Base-by-base conservation (phyloP, 495 filamentous ascomycete species). In the Podospora conica region DNA sequence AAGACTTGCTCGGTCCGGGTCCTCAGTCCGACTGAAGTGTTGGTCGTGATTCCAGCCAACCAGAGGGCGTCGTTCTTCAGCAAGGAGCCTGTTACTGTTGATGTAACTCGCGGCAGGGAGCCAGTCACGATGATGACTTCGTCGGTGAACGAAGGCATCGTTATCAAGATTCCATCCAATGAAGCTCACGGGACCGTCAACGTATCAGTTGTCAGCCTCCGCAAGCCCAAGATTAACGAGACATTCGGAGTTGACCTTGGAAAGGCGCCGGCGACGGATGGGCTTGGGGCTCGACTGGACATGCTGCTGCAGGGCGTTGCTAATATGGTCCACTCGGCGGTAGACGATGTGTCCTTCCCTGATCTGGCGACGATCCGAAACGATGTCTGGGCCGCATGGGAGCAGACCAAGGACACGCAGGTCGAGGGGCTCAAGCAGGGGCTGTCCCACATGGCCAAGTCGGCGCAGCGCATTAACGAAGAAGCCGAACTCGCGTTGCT, bases 211-310 rank as follows among this genome's bases (percentile, higher is more conserved):
- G 74, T 76, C 55, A 82, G 79, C 3, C 79, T 71, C 21, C 74
- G 74, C 59, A 76, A 71, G 48, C 80, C 81, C 21, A 80, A 74
- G 67, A 74, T 82, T 59, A 79, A 81, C 63, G 78, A 82, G 70
- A 79, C 79, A 0, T 80, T 79, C 59, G 71, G 74, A 24, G 67
- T 82, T 8, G 71, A 82, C 63, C 79, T 83, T 60, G 80, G 79
- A 29, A 78, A 67, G 64, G 69, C 75, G 24, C 66, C 68, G 15
- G 68, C 79, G 6, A 73, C 65, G 27, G 72, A 80, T 58, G 71
- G 68, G 9, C 25, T 81, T 4, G 77, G 76, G 66, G 78, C 75
- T 1, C 71, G 80, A 61, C 70, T 76, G 64, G 67, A 77, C n/a
- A 61, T 79, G 18, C 72, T 79, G 18, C 72, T 82, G 29, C 75